A percentile compares a stretch with the other conserved stretches of the same genome.
These are phyloP conservation scores for Xylaria sp. DNA, from an alignment of 495 filamentous ascomycete genomes.

Conservation along the genomic window DNA sequence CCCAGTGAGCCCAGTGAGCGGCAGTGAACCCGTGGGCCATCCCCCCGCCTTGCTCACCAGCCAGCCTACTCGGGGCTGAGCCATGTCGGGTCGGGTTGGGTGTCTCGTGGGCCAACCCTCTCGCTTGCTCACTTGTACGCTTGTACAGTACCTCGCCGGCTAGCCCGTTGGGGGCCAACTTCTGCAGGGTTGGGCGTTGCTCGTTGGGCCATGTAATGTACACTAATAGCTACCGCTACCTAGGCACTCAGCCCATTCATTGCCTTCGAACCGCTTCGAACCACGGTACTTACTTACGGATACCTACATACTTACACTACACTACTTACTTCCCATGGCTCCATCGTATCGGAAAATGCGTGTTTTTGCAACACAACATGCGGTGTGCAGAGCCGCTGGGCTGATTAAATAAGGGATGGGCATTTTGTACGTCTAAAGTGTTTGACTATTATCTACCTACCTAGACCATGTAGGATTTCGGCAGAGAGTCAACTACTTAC, in stretches of 20 bases:
- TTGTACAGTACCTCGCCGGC: too few relatives aligned
- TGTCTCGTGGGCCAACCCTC: conserved; percentile 21
- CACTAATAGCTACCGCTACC: neutral
- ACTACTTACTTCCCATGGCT: neutral
- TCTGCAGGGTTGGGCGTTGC: conserved; percentile 15
- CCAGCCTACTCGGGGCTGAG: conserved; percentile 11
- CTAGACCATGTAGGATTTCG: neutral
- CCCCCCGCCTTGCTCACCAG: conserved; percentile 12
- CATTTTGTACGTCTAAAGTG: neutral
- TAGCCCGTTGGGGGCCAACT: conserved; percentile 4
- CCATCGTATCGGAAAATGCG: neutral
- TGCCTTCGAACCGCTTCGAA: neutral
- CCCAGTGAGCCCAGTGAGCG: too few relatives aligned
- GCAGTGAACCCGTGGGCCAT: conserved; percentile 16
- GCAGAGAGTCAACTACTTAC: conserved; percentile 10
- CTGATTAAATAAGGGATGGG: neutral
- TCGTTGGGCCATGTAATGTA: neutral
- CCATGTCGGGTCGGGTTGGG: conserved; percentile 3
- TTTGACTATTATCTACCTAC: too few relatives aligned
- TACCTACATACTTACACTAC: too few relatives aligned
- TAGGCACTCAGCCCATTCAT: neutral
- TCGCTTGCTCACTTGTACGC: too few relatives aligned
- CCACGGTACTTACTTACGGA: too few relatives aligned
- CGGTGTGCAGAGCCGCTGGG: neutral
- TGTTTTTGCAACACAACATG: neutral